A percentile compares a stretch with the other conserved stretches of the same genome.
These are phyloP conservation scores for Trichosporon faecale DNA, from an alignment of 1,284 basidiomycete species.

Conservation along the genomic window DNA sequence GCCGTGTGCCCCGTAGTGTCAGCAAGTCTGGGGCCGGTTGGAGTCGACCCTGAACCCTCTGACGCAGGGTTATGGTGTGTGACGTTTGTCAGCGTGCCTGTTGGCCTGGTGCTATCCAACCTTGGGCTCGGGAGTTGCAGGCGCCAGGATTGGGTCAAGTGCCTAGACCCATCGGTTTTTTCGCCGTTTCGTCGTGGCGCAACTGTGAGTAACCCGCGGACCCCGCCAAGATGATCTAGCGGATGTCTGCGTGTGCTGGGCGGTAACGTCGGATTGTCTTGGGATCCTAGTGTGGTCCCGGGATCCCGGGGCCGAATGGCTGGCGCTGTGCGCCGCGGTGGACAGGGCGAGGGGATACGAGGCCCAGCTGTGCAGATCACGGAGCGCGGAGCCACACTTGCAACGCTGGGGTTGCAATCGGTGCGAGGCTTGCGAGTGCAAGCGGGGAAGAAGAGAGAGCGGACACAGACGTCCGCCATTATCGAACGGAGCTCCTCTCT, in stretches of 20 bases:
- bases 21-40: background rate
- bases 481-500: background rate
- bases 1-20: background rate
- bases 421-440: background rate
- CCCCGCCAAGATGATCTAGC: too few species aligned
- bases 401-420: background rate
- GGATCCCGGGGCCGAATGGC: conserved; percentile 2
- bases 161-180: background rate
- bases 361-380: background rate
- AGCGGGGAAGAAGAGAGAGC: background rate
- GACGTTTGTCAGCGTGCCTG: background rate
- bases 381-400: background rate
- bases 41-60: background rate
- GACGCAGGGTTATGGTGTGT: background rate
- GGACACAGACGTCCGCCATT: background rate
- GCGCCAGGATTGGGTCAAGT: background rate
- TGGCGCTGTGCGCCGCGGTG: too few species aligned
- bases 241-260: too few species aligned
- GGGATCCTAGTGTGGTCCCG: background rate
- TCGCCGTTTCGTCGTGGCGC: background rate
- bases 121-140: background rate
- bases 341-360: background rate
- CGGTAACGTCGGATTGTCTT: background rate
- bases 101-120: too few species aligned
- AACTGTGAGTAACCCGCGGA: background rate